Base-by-base conservation (phyloP, 768 basidiomycete genomes). In the Lactarius hengduanensis region DNA sequence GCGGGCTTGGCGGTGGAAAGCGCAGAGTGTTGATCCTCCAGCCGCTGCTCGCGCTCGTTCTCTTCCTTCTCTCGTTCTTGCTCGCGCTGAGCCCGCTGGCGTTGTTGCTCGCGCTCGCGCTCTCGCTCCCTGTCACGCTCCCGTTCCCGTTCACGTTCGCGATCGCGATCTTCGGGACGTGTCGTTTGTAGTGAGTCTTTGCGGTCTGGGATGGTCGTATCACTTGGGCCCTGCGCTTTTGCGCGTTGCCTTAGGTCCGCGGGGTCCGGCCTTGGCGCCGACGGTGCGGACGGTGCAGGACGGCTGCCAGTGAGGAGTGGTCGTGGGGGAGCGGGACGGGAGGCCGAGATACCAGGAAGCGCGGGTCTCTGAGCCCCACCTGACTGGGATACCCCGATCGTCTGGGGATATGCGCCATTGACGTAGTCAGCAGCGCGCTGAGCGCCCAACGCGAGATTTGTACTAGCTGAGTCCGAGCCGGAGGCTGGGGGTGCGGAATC, bases 271-370 rank as follows among this genome's bases (percentile, higher is more conserved):
- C 63, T 77, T 1, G 85, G 81, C 10, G 81, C 76, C 7, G 82
- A 75, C 1, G 88, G 82, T 10, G 82, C 76, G 9, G 82, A 76
- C 1, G 88, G 86, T 8, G 86, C 81, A 13, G 86, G 80, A 0
- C 84, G 80, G 45, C 78, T 82, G 22, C 80, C 83, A 20, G 84
- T 80, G 67, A 88, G 80, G 7, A 85, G 75, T 0, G 91, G 90
- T 4, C 89, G 82, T 2, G 88, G 83, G 26, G 90, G 90, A 0
- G 90, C 86, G 4, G 91, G 83, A 15, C 91, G 81, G 4, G 81
- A 81, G 8, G 87, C 79, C 65, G 87, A 85, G 18, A 82, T 78
- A 7, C 65, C 53, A 66, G 78, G 71, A 40, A 77, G 74, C 7
- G 69, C 68, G 28, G 73, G 65, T 54, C 78, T 79, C 18, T 71